Evolutionary conservation across 352 stramenopile genomes (phyloP).

Genomic region (Phytophthora syringae): DNA sequence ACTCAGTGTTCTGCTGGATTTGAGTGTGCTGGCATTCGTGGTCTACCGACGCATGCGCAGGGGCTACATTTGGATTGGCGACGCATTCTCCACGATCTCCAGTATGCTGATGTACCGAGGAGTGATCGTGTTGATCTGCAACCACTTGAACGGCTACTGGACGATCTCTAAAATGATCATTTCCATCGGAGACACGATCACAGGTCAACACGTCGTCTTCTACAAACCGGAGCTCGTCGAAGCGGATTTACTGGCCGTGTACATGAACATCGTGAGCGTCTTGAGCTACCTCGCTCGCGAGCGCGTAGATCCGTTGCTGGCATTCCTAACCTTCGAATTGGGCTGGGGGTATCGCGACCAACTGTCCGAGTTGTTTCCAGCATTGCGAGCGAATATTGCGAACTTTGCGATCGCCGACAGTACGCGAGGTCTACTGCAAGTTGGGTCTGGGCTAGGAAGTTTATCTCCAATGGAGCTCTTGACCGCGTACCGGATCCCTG

Average conservation of each 20-base stretch:
- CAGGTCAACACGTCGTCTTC: conserved; percentile 26
- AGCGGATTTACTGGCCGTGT: conserved; percentile 44
- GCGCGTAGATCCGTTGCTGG: conserved; percentile 40
- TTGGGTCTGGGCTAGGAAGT: conserved; percentile 14
- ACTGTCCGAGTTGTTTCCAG: conserved; percentile 20
- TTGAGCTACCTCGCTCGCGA: conserved; percentile 33
- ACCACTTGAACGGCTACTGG: conserved; percentile 45
- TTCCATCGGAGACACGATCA: conserved; percentile 26
- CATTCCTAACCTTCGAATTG: conserved; percentile 35
- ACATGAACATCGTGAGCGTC: conserved; percentile 29
- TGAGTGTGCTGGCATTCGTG: conserved; percentile 37
- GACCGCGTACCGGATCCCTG: conserved; percentile 25
- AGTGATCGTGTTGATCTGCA: conserved; percentile 38
- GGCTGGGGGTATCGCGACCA: conserved; percentile 24
- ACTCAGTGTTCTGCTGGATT: conserved; percentile 28
- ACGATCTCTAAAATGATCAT: conserved; percentile 39
- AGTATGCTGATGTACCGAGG: conserved; percentile 41
- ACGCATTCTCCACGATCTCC: conserved; percentile 48
- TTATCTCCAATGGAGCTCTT: conserved; percentile 35
- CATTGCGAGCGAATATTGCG: conserved; percentile 13
- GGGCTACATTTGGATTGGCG: conserved; percentile 49
- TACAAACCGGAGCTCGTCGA: conserved; percentile 37
- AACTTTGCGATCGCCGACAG: conserved; percentile 24
- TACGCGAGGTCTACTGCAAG: conserved; percentile 15
- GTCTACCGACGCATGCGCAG: conserved; percentile 36